phyloP scores from a whole-genome alignment of 371 early-diverging fungal genomes.

The Cokeromyces recurvatus region DNA sequence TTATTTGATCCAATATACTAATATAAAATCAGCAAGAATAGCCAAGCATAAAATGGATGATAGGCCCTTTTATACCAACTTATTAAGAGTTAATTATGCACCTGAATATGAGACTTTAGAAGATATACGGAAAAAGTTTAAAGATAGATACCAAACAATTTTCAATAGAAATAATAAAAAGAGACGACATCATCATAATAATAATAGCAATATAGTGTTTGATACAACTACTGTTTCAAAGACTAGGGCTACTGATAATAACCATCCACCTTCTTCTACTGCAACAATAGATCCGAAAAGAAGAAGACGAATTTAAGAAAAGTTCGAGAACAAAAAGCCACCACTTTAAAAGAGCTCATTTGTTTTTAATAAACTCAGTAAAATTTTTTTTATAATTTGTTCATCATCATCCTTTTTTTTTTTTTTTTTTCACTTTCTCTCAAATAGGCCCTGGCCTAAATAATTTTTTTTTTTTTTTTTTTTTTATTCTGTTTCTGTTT shows the following conservation, averaged over 20 bases:
- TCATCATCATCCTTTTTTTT: neutral
- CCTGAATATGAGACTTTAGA: slow-evolving; percentile 48
- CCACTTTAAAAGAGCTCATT: neutral
- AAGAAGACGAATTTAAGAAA: slow-evolving; percentile 3
- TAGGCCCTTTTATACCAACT: slow-evolving; percentile 32
- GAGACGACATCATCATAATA: neutral
- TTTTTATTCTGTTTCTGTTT: neutral
- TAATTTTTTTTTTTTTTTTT: neutral
- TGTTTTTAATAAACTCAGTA: neutral
- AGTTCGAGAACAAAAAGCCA: neutral
- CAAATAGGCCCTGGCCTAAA: slow-evolving; percentile 2
- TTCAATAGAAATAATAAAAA: neutral
- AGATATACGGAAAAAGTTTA: slow-evolving; percentile 44
- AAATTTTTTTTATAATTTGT: slow-evolving; percentile 5
- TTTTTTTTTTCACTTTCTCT: neutral
- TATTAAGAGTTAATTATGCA: slow-evolving; percentile 41
- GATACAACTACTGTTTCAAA: neutral
- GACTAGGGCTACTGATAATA: too few relatives aligned
- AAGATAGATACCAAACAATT: slow-evolving; percentile 3
- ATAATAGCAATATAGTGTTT: neutral
- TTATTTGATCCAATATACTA: slow-evolving; percentile 26
- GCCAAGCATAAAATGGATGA: slow-evolving; percentile 46
- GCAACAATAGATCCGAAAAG: neutral
- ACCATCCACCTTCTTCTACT: too few relatives aligned
- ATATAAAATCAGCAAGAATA: slow-evolving; percentile 27